These are phyloP conservation scores for Phytopythium litorale DNA, from an alignment of 352 stramenopile species.

Conservation along the genomic window DNA sequence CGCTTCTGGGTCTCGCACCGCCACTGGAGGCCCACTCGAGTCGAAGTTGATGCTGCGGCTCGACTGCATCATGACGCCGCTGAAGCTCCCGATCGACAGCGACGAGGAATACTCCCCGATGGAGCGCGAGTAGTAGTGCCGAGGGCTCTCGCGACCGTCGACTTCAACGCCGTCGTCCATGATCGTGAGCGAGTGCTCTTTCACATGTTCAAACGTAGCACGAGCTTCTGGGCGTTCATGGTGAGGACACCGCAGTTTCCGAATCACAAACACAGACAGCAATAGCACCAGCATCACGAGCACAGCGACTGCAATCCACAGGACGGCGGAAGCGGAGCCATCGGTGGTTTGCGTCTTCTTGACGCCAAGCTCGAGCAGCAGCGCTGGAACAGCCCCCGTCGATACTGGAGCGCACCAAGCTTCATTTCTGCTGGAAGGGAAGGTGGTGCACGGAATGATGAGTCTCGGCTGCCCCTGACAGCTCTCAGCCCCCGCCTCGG, in stretches of 20 bases:
- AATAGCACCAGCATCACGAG: conserved; percentile 11
- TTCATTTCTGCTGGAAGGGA: conserved; percentile 11
- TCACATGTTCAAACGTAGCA: conserved; percentile 3
- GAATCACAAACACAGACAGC: conserved; percentile 15
- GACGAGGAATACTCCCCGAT: not conserved
- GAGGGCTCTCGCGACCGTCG: conserved; percentile 8
- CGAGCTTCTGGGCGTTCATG: conserved; percentile 1
- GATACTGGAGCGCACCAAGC: conserved; percentile 37
- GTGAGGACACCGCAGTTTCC: conserved; percentile 14
- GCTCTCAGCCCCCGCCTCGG: not conserved
- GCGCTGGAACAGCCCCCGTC: conserved; percentile 14
- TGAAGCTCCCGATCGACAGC: not conserved
- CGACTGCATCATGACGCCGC: conserved; percentile 11
- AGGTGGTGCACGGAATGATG: conserved; percentile 35
- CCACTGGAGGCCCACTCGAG: conserved; percentile 16
- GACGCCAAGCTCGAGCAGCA: conserved; percentile 13
- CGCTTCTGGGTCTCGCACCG: conserved; percentile 13
- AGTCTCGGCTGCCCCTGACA: conserved; percentile 26
- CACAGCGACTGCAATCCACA: conserved; percentile 23
- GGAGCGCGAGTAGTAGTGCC: not conserved
- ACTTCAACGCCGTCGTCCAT: conserved; percentile 9
- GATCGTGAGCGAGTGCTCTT: conserved; percentile 14
- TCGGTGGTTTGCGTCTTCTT: not conserved
- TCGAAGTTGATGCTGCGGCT: conserved; percentile 14
- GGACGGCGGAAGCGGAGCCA: conserved; percentile 8